Evolutionary conservation across 2,329 filamentous ascomycete species (phyloP).

Genomic region (Blumeria hordei): DNA sequence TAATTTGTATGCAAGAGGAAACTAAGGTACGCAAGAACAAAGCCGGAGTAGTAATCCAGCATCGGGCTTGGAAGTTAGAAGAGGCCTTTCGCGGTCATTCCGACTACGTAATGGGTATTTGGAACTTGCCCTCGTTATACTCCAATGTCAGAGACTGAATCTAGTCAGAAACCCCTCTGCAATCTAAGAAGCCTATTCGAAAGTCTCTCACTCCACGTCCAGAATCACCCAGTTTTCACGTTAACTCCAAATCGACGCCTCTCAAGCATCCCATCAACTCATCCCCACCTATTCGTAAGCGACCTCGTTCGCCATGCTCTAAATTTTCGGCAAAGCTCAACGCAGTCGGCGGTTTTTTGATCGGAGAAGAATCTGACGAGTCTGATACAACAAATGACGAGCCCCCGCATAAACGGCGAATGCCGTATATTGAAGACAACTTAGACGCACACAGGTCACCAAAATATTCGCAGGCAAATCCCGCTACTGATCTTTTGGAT

Average conservation of each 20-base stretch:
- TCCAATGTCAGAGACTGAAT: slow-evolving; percentile 2
- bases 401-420: slow-evolving; percentile 20
- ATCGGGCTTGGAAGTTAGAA: slow-evolving; percentile 22
- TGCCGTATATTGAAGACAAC: slow-evolving; percentile 10
- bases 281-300: slow-evolving; percentile 16
- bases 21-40: slow-evolving; percentile 18
- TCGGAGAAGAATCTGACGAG: slow-evolving; percentile 20
- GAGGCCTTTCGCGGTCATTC: slow-evolving; percentile 12
- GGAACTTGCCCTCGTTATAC: slow-evolving; percentile 16
- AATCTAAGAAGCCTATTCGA: slow-evolving; percentile 3
- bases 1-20: slow-evolving; percentile 19
- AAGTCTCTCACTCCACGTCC: slow-evolving; percentile 4
- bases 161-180: slow-evolving; percentile 8
- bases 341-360: slow-evolving; percentile 20
- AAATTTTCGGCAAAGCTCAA: slow-evolving; percentile 15
- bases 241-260: slow-evolving; percentile 14
- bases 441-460: neutral
- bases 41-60: slow-evolving; percentile 24
- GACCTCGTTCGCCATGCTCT: slow-evolving; percentile 16
- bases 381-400: slow-evolving; percentile 13
- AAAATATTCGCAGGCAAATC: neutral
- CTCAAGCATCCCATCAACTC: slow-evolving; percentile 17
- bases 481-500: slow-evolving; percentile 1
- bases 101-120: slow-evolving; percentile 15
- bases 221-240: slow-evolving; percentile 18